phyloP scores from a whole-genome alignment of 257 asterid genomes.

The Solanum lycopersicoides region DNA sequence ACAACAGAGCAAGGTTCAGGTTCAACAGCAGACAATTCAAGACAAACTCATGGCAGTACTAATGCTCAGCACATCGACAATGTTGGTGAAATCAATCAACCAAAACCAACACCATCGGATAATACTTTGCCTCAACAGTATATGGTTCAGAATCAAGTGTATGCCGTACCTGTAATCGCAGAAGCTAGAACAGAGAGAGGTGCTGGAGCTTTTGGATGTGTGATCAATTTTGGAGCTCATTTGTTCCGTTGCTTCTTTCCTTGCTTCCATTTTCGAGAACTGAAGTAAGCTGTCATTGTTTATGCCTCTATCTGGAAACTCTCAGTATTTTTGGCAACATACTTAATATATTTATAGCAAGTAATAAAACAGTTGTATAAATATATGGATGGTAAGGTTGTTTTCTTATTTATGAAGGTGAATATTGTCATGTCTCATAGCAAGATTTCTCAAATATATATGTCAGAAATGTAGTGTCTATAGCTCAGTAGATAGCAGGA shows the following conservation, averaged over 20 bases:
- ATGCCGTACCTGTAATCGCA: slow-evolving; percentile 5
- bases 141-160: slow-evolving; percentile 18
- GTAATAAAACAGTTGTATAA: not conserved
- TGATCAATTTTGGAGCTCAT: slow-evolving; percentile 25
- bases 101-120: not conserved
- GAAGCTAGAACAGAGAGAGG: slow-evolving; percentile 14
- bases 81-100: slow-evolving; percentile 3
- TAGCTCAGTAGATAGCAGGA: not conserved
- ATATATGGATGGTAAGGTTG: not conserved
- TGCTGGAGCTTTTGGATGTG: slow-evolving; percentile 36
- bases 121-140: slow-evolving; percentile 17
- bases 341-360: not conserved
- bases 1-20: slow-evolving; percentile 1
- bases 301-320: not conserved
- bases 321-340: not conserved
- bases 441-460: not conserved
- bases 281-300: not conserved
- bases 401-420: not conserved
- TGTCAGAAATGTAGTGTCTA: not conserved
- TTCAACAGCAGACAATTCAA: not conserved
- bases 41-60: not conserved
- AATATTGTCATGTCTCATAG: not conserved
- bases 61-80: not conserved
- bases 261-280: slow-evolving; percentile 43
- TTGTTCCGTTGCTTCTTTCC: slow-evolving; percentile 47